Conservation (phyloP, 441 rosid species). For the Daphne laureola region DNA sequence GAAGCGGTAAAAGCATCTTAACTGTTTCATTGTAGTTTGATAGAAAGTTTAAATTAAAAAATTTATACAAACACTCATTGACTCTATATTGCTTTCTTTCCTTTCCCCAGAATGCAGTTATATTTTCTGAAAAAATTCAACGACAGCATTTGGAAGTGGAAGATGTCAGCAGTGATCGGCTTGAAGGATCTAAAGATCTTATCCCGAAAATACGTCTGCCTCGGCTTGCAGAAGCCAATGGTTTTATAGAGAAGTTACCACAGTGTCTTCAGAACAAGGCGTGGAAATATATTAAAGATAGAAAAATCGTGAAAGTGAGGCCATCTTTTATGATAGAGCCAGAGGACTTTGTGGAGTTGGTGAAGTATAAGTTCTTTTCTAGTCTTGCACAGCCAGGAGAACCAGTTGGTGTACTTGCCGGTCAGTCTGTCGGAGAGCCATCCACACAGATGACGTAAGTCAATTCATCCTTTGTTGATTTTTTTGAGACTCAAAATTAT, state of each 20-base stretch:
- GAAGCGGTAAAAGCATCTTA: conserved; percentile 39
- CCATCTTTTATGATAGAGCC: conserved; percentile 26
- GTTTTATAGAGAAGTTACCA: conserved; percentile 58
- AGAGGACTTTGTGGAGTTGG: conserved; percentile 51
- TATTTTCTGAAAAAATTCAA: conserved; percentile 38
- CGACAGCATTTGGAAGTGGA: conserved; percentile 26
- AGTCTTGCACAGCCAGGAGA: conserved; percentile 99
- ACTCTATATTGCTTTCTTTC: conserved; percentile 11
- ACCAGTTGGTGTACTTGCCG: conserved; percentile 98
- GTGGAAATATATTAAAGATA: conserved; percentile 43
- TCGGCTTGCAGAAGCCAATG: conserved; percentile 36
- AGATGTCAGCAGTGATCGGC: no score
- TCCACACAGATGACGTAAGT: conserved; percentile 99
- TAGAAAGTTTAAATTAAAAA: conserved; percentile 1
- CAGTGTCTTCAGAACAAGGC: conserved; percentile 61
- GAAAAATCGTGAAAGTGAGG: conserved; percentile 27
- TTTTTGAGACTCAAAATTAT: no score
- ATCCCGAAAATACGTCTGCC: conserved; percentile 9
- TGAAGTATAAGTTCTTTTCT: conserved; percentile 64
- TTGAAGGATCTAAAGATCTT: no score
- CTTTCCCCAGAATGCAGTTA: conserved; percentile 68
- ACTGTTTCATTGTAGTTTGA: conserved; percentile 12
- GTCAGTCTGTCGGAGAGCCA: conserved; percentile 99
- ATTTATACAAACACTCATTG: not conserved
- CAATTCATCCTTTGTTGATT: conserved; percentile 14